phyloP scores from a whole-genome alignment of 164 flowering plant species.

The Magnolia kwangsiensis region DNA sequence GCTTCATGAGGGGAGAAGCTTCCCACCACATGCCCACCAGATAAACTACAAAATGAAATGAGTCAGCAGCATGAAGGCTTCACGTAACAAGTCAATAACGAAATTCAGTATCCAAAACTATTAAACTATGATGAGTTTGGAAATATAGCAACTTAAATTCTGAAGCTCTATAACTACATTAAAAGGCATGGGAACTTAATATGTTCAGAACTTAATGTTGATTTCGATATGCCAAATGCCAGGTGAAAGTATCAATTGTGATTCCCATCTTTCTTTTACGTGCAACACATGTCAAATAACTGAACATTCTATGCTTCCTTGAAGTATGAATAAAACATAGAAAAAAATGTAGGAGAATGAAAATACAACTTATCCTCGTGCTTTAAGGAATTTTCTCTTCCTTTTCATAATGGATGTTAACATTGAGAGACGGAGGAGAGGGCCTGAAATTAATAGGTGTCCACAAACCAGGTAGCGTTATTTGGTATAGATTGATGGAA shows the following conservation, averaged over 20 bases:
- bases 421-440: no score
- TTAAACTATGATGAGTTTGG: no score
- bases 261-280: no score
- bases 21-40: constrained; percentile 93
- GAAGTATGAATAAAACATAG: neutral
- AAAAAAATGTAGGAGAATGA: neutral
- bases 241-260: no score
- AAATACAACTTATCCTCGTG: neutral
- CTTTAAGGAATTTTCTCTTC: neutral
- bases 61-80: neutral
- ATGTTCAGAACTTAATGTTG: no score
- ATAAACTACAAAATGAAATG: constrained; percentile 44
- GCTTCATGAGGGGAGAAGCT: constrained; percentile 98
- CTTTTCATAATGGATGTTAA: no score
- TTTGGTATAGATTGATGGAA: no score
- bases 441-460: no score
- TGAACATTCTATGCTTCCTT: neutral
- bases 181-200: no score
- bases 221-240: no score
- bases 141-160: neutral
- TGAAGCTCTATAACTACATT: neutral
- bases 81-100: neutral
- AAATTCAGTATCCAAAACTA: no score
- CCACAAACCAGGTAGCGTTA: no score
- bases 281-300: neutral